phyloP scores from a whole-genome alignment of 2,329 filamentous ascomycete species.

The Trichoderma guizhouense region DNA sequence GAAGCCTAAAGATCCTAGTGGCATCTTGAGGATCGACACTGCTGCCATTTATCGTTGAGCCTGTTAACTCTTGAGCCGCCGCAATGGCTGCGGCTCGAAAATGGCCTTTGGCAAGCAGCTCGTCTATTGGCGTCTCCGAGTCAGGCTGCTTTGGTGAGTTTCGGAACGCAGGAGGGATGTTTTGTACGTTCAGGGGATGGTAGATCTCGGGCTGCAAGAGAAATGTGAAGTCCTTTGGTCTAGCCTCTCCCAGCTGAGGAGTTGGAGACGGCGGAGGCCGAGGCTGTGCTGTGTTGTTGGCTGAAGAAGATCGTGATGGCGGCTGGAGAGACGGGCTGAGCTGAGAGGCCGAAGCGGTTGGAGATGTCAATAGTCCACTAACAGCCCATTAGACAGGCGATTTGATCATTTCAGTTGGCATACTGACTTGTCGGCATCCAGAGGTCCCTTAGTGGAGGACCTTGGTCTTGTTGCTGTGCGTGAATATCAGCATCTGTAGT shows the following conservation, averaged over 20 bases:
- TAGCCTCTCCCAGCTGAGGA: constrained; percentile 30
- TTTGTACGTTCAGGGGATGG: constrained; percentile 68
- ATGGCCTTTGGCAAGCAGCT: constrained; percentile 68
- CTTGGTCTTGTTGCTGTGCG: constrained; percentile 53
- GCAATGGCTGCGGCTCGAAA: constrained; percentile 76
- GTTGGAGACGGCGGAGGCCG: constrained; percentile 28
- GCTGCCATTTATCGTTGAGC: constrained; percentile 41
- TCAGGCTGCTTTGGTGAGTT: constrained; percentile 62
- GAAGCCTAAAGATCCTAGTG: constrained; percentile 66
- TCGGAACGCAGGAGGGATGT: constrained; percentile 64
- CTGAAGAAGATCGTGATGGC: constrained; percentile 22
- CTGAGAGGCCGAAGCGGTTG: constrained; percentile 26
- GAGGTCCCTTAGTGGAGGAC: constrained; percentile 72
- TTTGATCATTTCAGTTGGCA: too few relatives aligned
- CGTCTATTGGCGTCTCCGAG: constrained; percentile 61
- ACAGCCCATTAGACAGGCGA: neutral
- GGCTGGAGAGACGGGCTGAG: constrained; percentile 13
- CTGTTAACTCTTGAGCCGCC: constrained; percentile 59
- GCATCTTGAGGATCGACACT: constrained; percentile 54
- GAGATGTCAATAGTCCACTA: constrained; percentile 31
- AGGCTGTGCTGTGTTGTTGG: constrained; percentile 26
- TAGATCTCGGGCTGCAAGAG: constrained; percentile 78
- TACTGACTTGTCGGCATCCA: constrained; percentile 72
- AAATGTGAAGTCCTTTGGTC: constrained; percentile 70
- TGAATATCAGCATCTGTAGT: constrained; percentile 11